Evolutionary conservation across 768 basidiomycete genomes (phyloP).

Genomic region (Kondoa malvinella): DNA sequence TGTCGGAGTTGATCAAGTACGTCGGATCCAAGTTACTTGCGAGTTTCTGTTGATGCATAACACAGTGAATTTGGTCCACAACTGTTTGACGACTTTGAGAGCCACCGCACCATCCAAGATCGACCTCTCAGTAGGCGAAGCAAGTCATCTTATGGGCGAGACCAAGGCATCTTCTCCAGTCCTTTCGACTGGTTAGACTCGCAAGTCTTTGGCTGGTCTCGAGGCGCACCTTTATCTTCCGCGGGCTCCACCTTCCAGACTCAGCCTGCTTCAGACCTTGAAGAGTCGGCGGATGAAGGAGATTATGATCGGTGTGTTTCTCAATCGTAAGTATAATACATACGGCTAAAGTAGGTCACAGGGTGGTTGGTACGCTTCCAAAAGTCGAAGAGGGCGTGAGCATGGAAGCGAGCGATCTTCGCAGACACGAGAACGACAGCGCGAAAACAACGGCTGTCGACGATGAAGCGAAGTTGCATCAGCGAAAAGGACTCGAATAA

Average conservation of each 20-base stretch:
- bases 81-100: conserved; percentile 45
- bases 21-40: conserved; percentile 33
- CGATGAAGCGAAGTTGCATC: background rate
- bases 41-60: conserved; percentile 21
- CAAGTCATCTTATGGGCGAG: background rate
- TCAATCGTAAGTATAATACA: no score
- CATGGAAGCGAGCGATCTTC: background rate
- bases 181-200: conserved; percentile 92
- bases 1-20: conserved; percentile 64
- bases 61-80: conserved; percentile 13
- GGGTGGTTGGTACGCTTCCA: background rate
- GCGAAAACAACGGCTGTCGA: background rate
- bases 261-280: background rate
- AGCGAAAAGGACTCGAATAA: background rate
- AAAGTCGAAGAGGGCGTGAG: background rate
- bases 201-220: conserved; percentile 66
- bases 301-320: background rate
- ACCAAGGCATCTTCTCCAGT: conserved; percentile 45
- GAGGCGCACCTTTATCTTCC: conserved; percentile 25
- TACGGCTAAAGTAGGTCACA: background rate
- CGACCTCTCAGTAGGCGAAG: background rate
- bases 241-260: background rate
- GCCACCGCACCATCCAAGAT: conserved; percentile 34
- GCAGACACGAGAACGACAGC: background rate
- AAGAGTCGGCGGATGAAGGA: background rate